Percentiles rank a stretch among this genome's conserved stretches.
Evolutionary conservation across 352 stramenopile species (phyloP).

Genomic region (Phytopythium chamaehyphon): DNA sequence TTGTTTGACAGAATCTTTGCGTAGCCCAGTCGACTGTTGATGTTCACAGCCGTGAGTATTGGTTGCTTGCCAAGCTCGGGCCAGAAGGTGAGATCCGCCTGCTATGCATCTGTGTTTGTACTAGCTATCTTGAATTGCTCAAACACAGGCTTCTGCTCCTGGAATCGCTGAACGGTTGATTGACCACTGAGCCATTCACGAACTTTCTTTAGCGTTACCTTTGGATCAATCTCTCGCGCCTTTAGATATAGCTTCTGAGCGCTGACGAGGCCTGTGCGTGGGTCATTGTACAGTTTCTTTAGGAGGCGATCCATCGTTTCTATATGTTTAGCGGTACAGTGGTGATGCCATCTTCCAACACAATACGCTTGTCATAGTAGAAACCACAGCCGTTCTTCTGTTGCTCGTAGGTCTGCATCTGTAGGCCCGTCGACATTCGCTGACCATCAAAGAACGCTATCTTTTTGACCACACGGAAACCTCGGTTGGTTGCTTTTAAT

Average conservation of each 20-base stretch:
- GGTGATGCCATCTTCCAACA: constrained; percentile 13
- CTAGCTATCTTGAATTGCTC: constrained; percentile 13
- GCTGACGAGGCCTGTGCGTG: constrained; percentile 8
- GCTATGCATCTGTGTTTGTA: constrained; percentile 15
- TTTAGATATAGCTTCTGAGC: constrained; percentile 16
- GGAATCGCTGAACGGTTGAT: constrained; percentile 9
- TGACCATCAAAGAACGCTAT: no score
- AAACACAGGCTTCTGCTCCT: constrained; percentile 9
- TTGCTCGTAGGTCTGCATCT: constrained; percentile 20
- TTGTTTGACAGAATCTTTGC: constrained; percentile 12
- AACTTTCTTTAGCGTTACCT: constrained; percentile 9
- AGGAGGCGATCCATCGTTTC: constrained; percentile 1
- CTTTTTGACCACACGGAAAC: no score
- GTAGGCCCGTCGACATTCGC: no score
- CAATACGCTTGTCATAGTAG: constrained; percentile 8
- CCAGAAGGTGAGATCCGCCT: constrained; percentile 18
- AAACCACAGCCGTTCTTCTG: constrained; percentile 6
- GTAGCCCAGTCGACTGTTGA: constrained; percentile 24
- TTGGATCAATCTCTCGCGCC: constrained; percentile 3
- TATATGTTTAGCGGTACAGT: constrained; percentile 5
- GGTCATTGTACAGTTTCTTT: constrained; percentile 8
- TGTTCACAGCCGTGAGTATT: constrained; percentile 17
- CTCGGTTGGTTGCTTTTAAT: no score
- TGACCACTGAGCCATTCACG: constrained; percentile 14
- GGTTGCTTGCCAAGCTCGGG: constrained; percentile 3